These are phyloP conservation scores for Vicia sativa DNA, from an alignment of 306 rosid genomes.

Conservation along the genomic window DNA sequence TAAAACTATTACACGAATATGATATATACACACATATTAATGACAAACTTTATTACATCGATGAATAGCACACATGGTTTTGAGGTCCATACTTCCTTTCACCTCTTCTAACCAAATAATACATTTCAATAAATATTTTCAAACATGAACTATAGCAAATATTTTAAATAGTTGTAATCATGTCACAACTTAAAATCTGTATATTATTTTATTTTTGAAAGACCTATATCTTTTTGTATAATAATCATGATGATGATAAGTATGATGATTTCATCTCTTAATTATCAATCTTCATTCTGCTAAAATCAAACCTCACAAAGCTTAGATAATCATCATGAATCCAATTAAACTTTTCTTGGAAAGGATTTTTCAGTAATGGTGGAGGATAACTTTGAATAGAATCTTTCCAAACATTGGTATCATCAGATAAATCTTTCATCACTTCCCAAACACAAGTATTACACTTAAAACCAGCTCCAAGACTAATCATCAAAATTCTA, in stretches of 20 bases:
- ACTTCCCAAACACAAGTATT: constrained; percentile 86
- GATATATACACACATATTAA: neutral
- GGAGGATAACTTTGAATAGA: constrained; percentile 68
- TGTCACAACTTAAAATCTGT: no score
- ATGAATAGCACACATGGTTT: constrained; percentile 13
- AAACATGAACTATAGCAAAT: neutral
- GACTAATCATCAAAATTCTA: constrained; percentile 77
- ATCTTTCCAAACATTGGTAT: constrained; percentile 63
- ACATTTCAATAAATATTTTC: neutral
- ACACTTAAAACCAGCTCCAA: constrained; percentile 94
- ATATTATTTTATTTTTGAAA: no score
- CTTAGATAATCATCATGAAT: constrained; percentile 63
- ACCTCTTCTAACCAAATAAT: neutral
- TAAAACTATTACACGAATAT: neutral
- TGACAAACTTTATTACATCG: constrained; percentile 36
- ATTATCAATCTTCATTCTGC: constrained; percentile 3
- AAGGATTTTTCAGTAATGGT: constrained; percentile 46
- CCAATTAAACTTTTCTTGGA: constrained; percentile 72
- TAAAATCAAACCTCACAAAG: constrained; percentile 61
- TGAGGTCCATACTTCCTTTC: neutral
- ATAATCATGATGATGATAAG: no score
- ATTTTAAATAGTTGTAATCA: neutral
- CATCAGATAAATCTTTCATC: constrained; percentile 48
- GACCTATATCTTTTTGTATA: neutral
- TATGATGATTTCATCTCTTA: neutral